Base-by-base conservation (phyloP, 441 rosid genomes). In the Populus hybrid region DNA sequence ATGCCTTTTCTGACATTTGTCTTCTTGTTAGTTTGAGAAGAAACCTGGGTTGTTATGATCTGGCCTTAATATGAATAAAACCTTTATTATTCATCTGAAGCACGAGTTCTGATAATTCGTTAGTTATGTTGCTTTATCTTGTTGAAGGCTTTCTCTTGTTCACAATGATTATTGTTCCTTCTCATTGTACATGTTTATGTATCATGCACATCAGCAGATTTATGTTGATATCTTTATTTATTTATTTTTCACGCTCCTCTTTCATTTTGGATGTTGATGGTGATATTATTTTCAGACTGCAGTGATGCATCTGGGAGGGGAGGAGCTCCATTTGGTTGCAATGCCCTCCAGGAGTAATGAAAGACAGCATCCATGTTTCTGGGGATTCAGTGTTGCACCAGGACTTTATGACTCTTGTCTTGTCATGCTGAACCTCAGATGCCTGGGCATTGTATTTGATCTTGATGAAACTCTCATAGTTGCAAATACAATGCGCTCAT, bases 361-460 rank as follows among this genome's bases (percentile, higher is more conserved):
- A 50, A 83, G 80, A 63, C 80, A 79, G 36, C 78, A 86, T 79
- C 94, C 98, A 64, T 93, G 92, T 85, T 96, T 96, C 89, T 96
- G 98, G 99, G 95, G 87, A 40, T 94, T 96, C 84, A 83, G 66
- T 75, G 94, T 91, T 77, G 85, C 90, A 64, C 82, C 86, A 64
- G 97, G 97, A 76, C 92, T 88, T 28, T 96, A 96, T 74, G 78
- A 85, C 73, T 88, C 96, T 23, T 92, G 97, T 87, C 94, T 93
- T 76, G 86, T 83, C 81, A 92, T 96, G 99, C 77, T 96, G 81
- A 93, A 96, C 77, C 88, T 93, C 79, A 92, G 98, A 85, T 96
- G 99, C 77, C 88, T 94, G 72, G 98, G 97, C 76, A 94, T 96
- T 78, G 99, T 96, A 73, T 96, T 96, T 89, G 98, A 96, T 87